A percentile compares a stretch with the other conserved stretches of the same genome.
Evolutionary conservation across 768 basidiomycete genomes (phyloP).

Genomic region (Cubamyces lactineus): DNA sequence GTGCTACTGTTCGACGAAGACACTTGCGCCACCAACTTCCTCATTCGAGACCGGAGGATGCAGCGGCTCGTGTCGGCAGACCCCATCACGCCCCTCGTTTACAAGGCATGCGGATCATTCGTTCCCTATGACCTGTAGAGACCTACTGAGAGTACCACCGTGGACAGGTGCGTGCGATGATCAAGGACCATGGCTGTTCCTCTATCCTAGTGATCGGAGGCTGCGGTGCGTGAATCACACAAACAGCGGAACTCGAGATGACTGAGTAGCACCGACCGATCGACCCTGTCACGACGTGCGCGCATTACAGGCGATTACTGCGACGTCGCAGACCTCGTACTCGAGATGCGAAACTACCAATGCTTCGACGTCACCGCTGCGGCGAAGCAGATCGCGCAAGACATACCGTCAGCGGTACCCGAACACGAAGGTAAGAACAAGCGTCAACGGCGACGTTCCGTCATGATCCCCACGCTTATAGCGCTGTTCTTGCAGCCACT

Average conservation of each 20-base stretch:
- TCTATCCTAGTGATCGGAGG: conserved; percentile 27
- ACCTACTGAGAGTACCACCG: background rate
- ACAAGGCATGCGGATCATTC: conserved; percentile 9
- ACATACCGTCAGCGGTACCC: conserved; percentile 23
- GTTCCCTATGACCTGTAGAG: background rate
- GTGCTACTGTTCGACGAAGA: conserved; percentile 26
- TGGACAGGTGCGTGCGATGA: conserved; percentile 19
- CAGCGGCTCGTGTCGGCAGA: conserved; percentile 24
- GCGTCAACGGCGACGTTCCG: background rate
- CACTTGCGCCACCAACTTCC: conserved; percentile 28
- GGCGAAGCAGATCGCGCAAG: conserved; percentile 21
- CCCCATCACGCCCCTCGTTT: conserved; percentile 23
- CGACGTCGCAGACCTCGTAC: conserved; percentile 26
- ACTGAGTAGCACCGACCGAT: background rate
- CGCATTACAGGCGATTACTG: conserved; percentile 22
- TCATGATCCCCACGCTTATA: background rate
- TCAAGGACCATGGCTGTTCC: conserved; percentile 18
- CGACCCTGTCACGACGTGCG: background rate
- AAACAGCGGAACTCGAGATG: background rate
- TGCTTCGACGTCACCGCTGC: conserved; percentile 23
- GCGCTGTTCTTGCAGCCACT: background rate
- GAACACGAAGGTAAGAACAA: conserved; percentile 12
- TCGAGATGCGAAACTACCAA: conserved; percentile 27
- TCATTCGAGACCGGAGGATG: conserved; percentile 28
- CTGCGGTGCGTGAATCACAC: conserved; percentile 17